phyloP scores from a whole-genome alignment of 129 eudicot species.

The Deinandra increscens region DNA sequence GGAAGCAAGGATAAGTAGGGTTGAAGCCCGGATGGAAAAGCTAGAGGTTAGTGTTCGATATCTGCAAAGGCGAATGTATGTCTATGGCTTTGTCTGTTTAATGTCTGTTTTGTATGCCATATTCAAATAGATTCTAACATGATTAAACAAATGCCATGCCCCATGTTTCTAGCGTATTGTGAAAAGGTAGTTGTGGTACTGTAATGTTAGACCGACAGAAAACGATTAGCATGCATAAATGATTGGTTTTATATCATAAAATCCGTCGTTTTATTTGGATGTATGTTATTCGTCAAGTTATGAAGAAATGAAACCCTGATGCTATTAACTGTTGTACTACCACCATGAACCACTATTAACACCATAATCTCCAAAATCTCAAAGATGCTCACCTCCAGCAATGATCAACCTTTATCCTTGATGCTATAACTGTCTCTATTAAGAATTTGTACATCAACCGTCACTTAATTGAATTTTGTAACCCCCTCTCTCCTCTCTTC shows the following conservation, averaged over 20 bases:
- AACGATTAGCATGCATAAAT: neutral
- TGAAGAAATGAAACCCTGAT: neutral
- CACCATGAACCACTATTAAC: too few species aligned
- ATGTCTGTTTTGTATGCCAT: conserved; percentile 38
- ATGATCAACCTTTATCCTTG: too few species aligned
- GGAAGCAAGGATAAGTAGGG: conserved; percentile 43
- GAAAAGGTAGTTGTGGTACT: neutral
- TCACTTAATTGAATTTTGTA: too few species aligned
- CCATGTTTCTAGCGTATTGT: conserved; percentile 1
- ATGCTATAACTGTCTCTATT: too few species aligned
- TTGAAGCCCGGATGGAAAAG: conserved; percentile 48
- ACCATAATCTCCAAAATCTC: too few species aligned
- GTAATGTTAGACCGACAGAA: conserved; percentile 10
- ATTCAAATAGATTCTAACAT: conserved; percentile 23
- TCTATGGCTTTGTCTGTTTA: conserved; percentile 31
- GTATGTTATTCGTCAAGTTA: neutral
- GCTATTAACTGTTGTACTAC: too few species aligned
- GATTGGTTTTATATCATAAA: conserved; percentile 5
- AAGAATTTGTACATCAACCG: too few species aligned
- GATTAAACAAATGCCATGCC: neutral
- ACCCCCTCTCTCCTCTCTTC: too few species aligned
- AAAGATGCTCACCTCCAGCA: too few species aligned
- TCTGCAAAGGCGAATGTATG: conserved; percentile 41
- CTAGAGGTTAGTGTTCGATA: conserved; percentile 35
- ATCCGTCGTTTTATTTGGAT: neutral